These are phyloP conservation scores for Citrus hindsii DNA, from an alignment of 345 rosid species.

Conservation along the genomic window DNA sequence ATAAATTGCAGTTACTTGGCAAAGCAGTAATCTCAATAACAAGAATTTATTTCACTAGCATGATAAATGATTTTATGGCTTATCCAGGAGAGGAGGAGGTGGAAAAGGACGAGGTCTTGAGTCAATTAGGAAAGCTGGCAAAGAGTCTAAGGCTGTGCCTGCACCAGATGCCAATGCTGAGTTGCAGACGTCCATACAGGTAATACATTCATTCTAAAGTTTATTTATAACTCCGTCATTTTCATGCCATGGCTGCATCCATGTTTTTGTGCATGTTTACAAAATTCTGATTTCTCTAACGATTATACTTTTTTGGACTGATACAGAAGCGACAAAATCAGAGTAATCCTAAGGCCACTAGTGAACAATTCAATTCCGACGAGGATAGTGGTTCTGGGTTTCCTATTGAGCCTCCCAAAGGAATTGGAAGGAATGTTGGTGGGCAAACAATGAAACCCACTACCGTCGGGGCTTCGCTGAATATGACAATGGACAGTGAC, in stretches of 20 bases:
- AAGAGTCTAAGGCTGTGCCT: slow-evolving; percentile 38
- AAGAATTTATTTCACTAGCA: not conserved
- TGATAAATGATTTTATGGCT: not conserved
- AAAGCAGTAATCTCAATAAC: not conserved
- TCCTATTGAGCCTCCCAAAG: slow-evolving; percentile 40
- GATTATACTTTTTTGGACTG: not conserved
- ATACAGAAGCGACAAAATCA: slow-evolving; percentile 51
- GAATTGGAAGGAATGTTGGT: slow-evolving; percentile 25
- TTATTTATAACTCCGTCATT: not conserved
- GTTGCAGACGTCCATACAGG: slow-evolving; percentile 33
- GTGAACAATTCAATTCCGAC: slow-evolving; percentile 36
- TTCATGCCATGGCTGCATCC: not conserved
- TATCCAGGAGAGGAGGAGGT: slow-evolving; percentile 31
- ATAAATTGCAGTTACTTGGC: not conserved
- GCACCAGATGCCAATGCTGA: slow-evolving; percentile 46
- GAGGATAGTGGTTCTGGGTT: slow-evolving; percentile 49
- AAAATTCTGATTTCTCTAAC: not conserved
- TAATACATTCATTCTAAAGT: slow-evolving; percentile 1
- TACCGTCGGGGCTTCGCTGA: slow-evolving; percentile 23
- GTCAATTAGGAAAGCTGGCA: slow-evolving; percentile 20
- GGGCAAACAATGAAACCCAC: slow-evolving; percentile 28
- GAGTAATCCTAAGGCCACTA: slow-evolving; percentile 32
- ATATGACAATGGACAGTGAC: slow-evolving; percentile 25
- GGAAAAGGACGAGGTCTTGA: slow-evolving; percentile 34
- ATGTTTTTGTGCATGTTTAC: not conserved